Conservation (phyloP, 495 filamentous ascomycete genomes). For the Penicillium tannophilum region DNA sequence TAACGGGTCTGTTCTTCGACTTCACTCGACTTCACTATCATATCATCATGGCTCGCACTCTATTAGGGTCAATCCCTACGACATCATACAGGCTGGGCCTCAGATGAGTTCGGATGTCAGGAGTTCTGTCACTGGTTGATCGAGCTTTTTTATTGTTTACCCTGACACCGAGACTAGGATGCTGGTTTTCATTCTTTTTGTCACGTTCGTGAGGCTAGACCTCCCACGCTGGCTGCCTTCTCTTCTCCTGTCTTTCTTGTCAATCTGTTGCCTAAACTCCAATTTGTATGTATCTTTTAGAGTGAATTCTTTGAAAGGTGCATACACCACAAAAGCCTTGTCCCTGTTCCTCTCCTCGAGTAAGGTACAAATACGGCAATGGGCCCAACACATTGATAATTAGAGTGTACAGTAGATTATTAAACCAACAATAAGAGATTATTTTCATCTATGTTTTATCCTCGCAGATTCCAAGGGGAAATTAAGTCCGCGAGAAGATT, state of each 20-base stretch:
- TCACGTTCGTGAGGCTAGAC: slow-evolving; percentile 26
- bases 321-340: slow-evolving; percentile 15
- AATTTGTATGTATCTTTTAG: slow-evolving; percentile 31
- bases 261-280: slow-evolving; percentile 19
- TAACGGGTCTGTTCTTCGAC: background rate
- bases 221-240: slow-evolving; percentile 24
- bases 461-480: background rate
- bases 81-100: slow-evolving; percentile 43
- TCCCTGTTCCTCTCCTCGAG: slow-evolving; percentile 1
- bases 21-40: slow-evolving; percentile 6
- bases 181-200: slow-evolving; percentile 22
- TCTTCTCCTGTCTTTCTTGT: slow-evolving; percentile 28
- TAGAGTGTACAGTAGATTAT: background rate
- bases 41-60: slow-evolving; percentile 20
- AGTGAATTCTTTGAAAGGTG: slow-evolving; percentile 21
- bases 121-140: slow-evolving; percentile 32
- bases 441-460: background rate
- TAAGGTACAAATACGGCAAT: background rate
- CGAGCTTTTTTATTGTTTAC: slow-evolving; percentile 23
- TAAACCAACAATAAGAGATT: background rate
- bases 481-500: background rate
- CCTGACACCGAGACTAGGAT: slow-evolving; percentile 30
- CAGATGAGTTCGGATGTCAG: slow-evolving; percentile 39
- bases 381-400: background rate
- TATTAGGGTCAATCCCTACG: slow-evolving; percentile 54